Conservation (phyloP, 306 rosid genomes). For the Vigna unguiculata region DNA sequence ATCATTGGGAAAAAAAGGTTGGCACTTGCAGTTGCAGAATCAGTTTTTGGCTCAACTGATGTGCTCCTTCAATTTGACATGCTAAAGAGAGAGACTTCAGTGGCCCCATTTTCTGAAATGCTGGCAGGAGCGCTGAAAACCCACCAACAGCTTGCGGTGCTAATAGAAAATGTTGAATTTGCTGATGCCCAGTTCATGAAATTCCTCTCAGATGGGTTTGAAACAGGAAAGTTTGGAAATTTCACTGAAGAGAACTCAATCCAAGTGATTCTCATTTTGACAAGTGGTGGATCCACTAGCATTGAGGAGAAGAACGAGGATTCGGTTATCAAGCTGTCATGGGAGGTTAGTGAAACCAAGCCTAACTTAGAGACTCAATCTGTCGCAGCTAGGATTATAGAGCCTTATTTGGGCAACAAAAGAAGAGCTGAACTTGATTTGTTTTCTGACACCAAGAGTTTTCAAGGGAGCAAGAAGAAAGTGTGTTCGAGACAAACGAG, state of each 20-base stretch:
- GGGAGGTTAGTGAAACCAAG: conserved; percentile 54
- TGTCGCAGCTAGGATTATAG: not conserved
- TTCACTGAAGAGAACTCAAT: conserved; percentile 44
- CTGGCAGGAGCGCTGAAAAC: conserved; percentile 59
- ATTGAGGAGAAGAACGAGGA: conserved; percentile 48
- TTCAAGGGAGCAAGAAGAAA: conserved; percentile 44
- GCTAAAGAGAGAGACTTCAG: conserved; percentile 50
- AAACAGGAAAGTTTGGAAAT: conserved; percentile 61
- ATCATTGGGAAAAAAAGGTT: conserved; percentile 71
- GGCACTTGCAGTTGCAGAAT: conserved; percentile 76
- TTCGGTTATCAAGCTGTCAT: conserved; percentile 56
- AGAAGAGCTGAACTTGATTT: conserved; percentile 67
- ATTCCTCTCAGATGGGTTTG: conserved; percentile 64
- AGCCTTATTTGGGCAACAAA: conserved; percentile 54
- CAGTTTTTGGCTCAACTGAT: conserved; percentile 70
- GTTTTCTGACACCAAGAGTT: conserved; percentile 52
- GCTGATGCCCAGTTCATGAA: conserved; percentile 75
- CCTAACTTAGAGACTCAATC: conserved; percentile 44
- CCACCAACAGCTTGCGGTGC: conserved; percentile 61
- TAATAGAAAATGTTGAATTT: conserved; percentile 68
- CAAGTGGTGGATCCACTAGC: conserved; percentile 52
- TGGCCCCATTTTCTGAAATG: conserved; percentile 47
- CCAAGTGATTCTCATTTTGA: conserved; percentile 65
- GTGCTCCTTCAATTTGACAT: conserved; percentile 60
- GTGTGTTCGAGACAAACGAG: conserved; percentile 70